phyloP scores from a whole-genome alignment of 2,329 filamentous ascomycete species.

The Dactylellina leptospora region DNA sequence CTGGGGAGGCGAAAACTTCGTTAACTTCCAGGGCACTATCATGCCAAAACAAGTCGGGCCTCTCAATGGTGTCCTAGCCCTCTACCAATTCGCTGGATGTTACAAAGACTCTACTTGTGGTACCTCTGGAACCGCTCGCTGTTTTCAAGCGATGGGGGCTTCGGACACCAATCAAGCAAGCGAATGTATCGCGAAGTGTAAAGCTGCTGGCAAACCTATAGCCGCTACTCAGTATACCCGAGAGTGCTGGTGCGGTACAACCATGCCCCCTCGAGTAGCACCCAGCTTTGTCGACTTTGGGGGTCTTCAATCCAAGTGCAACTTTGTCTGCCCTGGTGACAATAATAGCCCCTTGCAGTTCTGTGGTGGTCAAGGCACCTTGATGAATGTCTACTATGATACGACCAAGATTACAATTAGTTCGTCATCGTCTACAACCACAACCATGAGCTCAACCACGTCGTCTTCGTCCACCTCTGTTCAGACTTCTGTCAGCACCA shows the following conservation, averaged over 20 bases:
- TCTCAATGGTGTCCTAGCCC: conserved; percentile 56
- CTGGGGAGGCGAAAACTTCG: conserved; percentile 61
- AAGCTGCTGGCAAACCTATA: conserved; percentile 58
- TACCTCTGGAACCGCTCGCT: conserved; percentile 58
- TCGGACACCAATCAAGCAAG: conserved; percentile 58
- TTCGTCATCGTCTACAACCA: not conserved
- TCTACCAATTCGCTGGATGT: conserved; percentile 61
- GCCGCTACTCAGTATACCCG: conserved; percentile 59
- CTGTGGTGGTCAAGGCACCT: conserved; percentile 33
- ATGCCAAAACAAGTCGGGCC: conserved; percentile 60
- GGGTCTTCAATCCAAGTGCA: conserved; percentile 56
- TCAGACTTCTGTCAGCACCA: not conserved
- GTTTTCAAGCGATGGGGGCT: conserved; percentile 58
- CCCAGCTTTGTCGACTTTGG: conserved; percentile 30
- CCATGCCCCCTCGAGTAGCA: conserved; percentile 19
- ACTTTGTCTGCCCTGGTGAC: conserved; percentile 60
- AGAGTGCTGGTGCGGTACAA: conserved; percentile 58
- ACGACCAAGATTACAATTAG: conserved; percentile 21
- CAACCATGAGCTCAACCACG: not conserved
- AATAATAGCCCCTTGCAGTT: conserved; percentile 41
- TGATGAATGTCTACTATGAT: conserved; percentile 49
- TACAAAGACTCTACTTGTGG: conserved; percentile 59
- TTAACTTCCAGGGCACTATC: conserved; percentile 59
- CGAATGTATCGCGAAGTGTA: conserved; percentile 59
- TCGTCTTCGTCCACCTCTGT: not conserved